Percentiles rank a stretch among this genome's conserved stretches.
Evolutionary conservation across 2,329 filamentous ascomycete genomes (phyloP).

Genomic region (Fonsecaea multimorphosa): DNA sequence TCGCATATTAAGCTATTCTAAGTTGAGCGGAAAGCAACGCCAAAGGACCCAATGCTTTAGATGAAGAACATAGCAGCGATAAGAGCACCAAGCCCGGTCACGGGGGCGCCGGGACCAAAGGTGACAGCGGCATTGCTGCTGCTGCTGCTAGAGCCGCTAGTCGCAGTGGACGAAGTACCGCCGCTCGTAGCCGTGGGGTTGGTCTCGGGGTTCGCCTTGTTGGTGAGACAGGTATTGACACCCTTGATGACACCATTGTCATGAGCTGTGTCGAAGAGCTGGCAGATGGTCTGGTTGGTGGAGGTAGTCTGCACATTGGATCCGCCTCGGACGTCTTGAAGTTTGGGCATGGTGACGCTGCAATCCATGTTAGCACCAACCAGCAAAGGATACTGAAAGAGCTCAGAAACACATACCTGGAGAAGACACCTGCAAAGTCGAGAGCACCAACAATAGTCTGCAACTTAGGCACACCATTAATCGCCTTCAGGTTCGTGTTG

Average conservation of each 20-base stretch:
- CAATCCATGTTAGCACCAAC: slow-evolving; percentile 15
- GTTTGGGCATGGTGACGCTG: slow-evolving; percentile 72
- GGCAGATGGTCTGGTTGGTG: slow-evolving; percentile 64
- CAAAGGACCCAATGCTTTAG: slow-evolving; percentile 32
- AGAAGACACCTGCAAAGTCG: slow-evolving; percentile 82
- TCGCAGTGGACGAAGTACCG: slow-evolving; percentile 27
- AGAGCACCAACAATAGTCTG: slow-evolving; percentile 77
- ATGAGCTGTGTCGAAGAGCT: slow-evolving; percentile 57
- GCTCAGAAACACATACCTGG: slow-evolving; percentile 39
- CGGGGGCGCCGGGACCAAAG: slow-evolving; percentile 29
- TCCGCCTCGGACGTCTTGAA: slow-evolving; percentile 72
- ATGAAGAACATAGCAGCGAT: slow-evolving; percentile 39
- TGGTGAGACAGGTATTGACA: slow-evolving; percentile 52
- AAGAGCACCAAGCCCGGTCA: slow-evolving; percentile 37
- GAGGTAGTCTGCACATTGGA: slow-evolving; percentile 71
- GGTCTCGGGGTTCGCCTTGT: slow-evolving; percentile 44
- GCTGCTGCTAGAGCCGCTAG: slow-evolving; percentile 29
- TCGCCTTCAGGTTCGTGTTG: slow-evolving; percentile 74
- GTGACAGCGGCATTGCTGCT: slow-evolving; percentile 22
- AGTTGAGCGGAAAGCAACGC: slow-evolving; percentile 32
- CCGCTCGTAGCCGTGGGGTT: slow-evolving; percentile 30
- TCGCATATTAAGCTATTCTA: slow-evolving; percentile 39
- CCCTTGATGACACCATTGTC: slow-evolving; percentile 54
- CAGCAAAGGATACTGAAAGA: slow-evolving; percentile 39
- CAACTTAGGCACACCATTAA: slow-evolving; percentile 73